Evolutionary conservation across 2,329 filamentous ascomycete species (phyloP).

Genomic region (Pseudogymnoascus pannorum): DNA sequence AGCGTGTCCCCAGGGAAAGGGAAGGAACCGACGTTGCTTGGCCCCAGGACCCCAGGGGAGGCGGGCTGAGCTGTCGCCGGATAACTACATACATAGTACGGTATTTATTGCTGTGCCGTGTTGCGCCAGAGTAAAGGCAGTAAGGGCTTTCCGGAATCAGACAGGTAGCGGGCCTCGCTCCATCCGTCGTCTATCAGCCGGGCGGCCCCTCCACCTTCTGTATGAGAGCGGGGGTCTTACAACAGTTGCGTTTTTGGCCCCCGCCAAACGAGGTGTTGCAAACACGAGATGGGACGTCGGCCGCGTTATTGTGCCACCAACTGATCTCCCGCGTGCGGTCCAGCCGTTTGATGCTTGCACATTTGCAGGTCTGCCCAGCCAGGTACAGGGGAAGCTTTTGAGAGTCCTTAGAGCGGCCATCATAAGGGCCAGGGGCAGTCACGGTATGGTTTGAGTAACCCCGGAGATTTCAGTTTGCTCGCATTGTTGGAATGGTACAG

Average conservation of each 20-base stretch:
- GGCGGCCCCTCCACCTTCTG: neutral
- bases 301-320: neutral
- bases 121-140: neutral
- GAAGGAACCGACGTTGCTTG: neutral
- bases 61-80: neutral
- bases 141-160: neutral
- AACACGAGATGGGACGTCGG: neutral
- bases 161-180: neutral
- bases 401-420: neutral
- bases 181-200: neutral
- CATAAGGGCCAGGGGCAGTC: neutral
- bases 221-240: neutral
- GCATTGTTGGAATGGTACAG: neutral
- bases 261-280: neutral
- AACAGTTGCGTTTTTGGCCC: neutral
- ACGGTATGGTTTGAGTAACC: neutral
- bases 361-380: neutral
- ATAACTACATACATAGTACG: neutral
- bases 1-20: neutral
- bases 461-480: slow-evolving; percentile 4
- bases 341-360: slow-evolving; percentile 4
- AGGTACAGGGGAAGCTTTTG: neutral
- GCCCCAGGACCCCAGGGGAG: neutral
- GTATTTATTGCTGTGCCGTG: neutral
- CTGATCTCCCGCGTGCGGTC: neutral